Base-by-base conservation (phyloP, 352 stramenopile species). In the Globisporangium emineosum region DNA sequence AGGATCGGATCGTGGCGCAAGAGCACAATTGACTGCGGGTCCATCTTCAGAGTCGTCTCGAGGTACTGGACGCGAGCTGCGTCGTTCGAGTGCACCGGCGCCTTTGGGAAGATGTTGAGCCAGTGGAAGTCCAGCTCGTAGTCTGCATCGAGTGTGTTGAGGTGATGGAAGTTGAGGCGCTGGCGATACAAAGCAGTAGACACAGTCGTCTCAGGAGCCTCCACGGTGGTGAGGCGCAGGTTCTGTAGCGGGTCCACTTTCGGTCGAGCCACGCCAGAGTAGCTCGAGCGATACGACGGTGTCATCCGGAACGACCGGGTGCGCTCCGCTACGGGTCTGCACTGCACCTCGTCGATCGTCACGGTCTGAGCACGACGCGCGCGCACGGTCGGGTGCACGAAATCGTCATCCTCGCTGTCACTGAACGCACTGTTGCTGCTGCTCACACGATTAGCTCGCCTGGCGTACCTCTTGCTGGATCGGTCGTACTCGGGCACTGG, bases 111-210 rank as follows among this genome's bases (percentile, higher is more conserved):
- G 21, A 83, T 81, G 70, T 92, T 86, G 62, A 82, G 72, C 83
- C 86, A 92, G 69, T 82, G 72, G 65, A 89, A 94, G 67, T 94
- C 78, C 9, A 92, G 69, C 10, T 91, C 80, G 47, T 92, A 88
- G 54, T 88, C 72, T 0, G 77, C 68, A 5, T 81, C 70, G 0
- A 78, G 83, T 3, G 83, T 90, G 65, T 77, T 78, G 9, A 91
- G 79, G 52, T 91, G 72, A 5, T 77, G 69, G 62, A 77, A 81
- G 56, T 78, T 58, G 25, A 66, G 29, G 5, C 51, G 60, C 25
- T 51, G 37, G 29, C 52, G 53, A 15, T 60, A 66, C 19, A 45
- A 37, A 25, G 51, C 45, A 30, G 40, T 29, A 30, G 57, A 63
- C 19, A 51, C 2, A 17, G 40, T 8, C 25, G n/a, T n/a, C n/a